These are phyloP conservation scores for Suillus decipiens DNA, from an alignment of 768 basidiomycete genomes.

Conservation along the genomic window DNA sequence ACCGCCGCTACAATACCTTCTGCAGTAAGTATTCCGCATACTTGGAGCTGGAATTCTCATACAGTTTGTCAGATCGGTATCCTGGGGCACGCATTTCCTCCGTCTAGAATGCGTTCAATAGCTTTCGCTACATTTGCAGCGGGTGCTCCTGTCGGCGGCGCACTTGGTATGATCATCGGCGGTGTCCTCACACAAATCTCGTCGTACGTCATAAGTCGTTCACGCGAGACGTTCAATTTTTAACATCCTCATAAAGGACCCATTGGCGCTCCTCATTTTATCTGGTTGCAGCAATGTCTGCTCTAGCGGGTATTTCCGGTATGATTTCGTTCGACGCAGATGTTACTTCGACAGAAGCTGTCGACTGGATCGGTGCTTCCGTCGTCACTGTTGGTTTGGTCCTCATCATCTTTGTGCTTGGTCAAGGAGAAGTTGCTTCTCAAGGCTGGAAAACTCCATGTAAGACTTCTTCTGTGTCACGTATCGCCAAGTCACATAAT, in stretches of 20 bases:
- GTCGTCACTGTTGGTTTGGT: conserved; percentile 67
- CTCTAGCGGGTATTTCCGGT: conserved; percentile 54
- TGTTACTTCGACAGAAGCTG: conserved; percentile 34
- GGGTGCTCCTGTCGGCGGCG: conserved; percentile 81
- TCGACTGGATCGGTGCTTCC: conserved; percentile 79
- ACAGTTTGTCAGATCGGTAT: conserved; percentile 61
- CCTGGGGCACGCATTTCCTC: conserved; percentile 76
- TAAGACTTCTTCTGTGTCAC: conserved; percentile 30
- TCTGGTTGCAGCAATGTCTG: conserved; percentile 57
- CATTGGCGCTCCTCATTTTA: conserved; percentile 75
- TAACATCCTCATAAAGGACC: conserved; percentile 16
- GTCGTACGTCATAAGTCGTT: conserved; percentile 27
- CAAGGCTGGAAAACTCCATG: conserved; percentile 62
- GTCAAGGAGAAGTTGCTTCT: conserved; percentile 61
- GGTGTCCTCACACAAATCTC: conserved; percentile 66
- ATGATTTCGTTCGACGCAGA: conserved; percentile 64
- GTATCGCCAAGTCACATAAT: conserved; percentile 21
- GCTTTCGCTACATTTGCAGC: conserved; percentile 86
- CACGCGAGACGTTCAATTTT: neutral
- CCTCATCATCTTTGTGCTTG: conserved; percentile 72
- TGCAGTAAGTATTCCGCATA: conserved; percentile 43
- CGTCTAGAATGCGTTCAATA: conserved; percentile 62
- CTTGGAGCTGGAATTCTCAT: conserved; percentile 8
- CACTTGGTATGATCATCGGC: conserved; percentile 68
- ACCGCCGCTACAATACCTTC: conserved; percentile 76